Evolutionary conservation across 345 rosid species (phyloP).

Genomic region (Citrus hindsii): DNA sequence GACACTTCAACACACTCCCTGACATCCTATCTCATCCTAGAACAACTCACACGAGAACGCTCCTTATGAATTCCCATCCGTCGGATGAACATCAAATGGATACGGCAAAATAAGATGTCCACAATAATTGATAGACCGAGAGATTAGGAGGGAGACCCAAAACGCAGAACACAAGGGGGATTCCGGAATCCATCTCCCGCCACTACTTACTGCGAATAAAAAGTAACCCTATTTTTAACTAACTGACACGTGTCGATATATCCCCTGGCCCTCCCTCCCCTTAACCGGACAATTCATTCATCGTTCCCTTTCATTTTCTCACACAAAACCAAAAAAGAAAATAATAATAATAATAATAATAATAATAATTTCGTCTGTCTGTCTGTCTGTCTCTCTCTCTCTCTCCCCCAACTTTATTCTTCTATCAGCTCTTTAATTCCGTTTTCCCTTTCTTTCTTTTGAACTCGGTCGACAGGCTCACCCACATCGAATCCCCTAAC

Average conservation of each 20-base stretch:
- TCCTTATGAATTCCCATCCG: background rate
- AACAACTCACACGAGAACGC: background rate
- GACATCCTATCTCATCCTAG: conserved; percentile 3
- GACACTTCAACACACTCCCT: conserved; percentile 2
- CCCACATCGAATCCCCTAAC: conserved; percentile 25
- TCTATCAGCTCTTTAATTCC: conserved; percentile 2
- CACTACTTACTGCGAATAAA: conserved; percentile 27
- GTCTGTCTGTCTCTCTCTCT: background rate
- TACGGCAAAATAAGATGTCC: background rate
- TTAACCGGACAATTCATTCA: conserved; percentile 25
- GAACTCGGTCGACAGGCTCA: conserved; percentile 35
- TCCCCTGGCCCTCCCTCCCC: background rate
- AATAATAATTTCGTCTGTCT: no score
- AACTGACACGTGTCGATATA: conserved; percentile 37
- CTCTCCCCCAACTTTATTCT: background rate
- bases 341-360: background rate
- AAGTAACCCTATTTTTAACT: conserved; percentile 13
- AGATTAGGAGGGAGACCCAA: background rate
- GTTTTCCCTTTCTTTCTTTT: conserved; percentile 28
- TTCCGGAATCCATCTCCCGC: conserved; percentile 24
- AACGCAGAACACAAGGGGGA: background rate
- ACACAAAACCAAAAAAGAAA: background rate
- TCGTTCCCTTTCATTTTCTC: conserved; percentile 27
- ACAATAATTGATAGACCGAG: background rate
- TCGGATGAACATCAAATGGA: background rate